Conservation (phyloP, 2,329 filamentous ascomycete species). For the Colletotrichum agaves region DNA sequence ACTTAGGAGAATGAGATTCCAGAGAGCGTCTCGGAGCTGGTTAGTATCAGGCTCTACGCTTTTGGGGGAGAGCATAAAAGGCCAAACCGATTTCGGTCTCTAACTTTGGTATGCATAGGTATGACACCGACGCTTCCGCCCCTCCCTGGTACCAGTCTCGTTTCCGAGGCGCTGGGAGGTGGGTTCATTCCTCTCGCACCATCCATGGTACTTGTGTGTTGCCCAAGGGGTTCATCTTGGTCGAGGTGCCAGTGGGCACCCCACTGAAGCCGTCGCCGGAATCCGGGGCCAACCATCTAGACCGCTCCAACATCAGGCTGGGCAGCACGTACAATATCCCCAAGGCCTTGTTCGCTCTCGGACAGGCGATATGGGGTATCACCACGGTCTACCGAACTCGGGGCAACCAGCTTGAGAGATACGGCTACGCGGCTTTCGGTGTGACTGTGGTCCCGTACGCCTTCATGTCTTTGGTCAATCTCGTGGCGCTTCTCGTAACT, state of each 20-base stretch:
- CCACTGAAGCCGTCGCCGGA: conserved; percentile 34
- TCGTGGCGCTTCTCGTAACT: conserved; percentile 41
- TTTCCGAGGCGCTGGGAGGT: conserved; percentile 30
- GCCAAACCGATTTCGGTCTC: neutral
- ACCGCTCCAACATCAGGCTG: conserved; percentile 27
- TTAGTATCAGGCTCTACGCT: neutral
- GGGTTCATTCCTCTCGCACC: conserved; percentile 32
- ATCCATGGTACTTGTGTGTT: conserved; percentile 32
- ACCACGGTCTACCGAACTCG: conserved; percentile 41
- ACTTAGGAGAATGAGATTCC: conserved; percentile 27
- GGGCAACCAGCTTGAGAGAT: conserved; percentile 42
- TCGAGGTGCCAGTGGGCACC: conserved; percentile 34
- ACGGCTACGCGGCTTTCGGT: conserved; percentile 47
- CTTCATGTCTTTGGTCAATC: conserved; percentile 45
- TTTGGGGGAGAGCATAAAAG: neutral
- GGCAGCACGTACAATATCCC: conserved; percentile 38
- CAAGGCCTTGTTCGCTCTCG: conserved; percentile 37
- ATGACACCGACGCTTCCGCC: conserved; percentile 16
- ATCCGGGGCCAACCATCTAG: conserved; percentile 12
- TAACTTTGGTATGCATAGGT: conserved; percentile 28
- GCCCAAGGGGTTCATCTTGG: conserved; percentile 30
- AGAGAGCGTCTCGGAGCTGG: conserved; percentile 29
- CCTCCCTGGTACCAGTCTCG: conserved; percentile 22
- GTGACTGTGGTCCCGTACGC: conserved; percentile 45
- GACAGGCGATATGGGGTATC: conserved; percentile 40